Conservation (phyloP, 2,329 filamentous ascomycete species). For the Sphaerulina populicola region DNA sequence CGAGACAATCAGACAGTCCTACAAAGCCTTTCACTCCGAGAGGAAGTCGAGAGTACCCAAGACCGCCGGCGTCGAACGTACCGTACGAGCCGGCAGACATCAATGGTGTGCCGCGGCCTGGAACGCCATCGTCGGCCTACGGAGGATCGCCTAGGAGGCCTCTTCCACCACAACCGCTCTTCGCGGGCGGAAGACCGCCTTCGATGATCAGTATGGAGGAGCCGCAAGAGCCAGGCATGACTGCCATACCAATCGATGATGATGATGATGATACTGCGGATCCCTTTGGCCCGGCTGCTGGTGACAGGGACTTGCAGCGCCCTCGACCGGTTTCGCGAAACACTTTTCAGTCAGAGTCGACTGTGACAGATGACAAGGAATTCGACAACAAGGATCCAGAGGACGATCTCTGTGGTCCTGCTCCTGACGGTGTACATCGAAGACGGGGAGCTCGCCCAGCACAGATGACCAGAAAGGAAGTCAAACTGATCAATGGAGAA, state of each 20-base stretch:
- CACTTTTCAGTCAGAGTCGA: conserved; percentile 54
- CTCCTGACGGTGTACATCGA: conserved; percentile 77
- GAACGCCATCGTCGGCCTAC: conserved; percentile 82
- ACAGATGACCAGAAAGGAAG: conserved; percentile 87
- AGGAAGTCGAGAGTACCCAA: conserved; percentile 54
- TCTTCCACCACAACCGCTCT: conserved; percentile 79
- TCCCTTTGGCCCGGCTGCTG: conserved; percentile 59
- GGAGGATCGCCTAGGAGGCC: conserved; percentile 80
- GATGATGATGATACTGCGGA: conserved; percentile 40
- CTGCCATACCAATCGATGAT: conserved; percentile 59
- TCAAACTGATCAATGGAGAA: conserved; percentile 93
- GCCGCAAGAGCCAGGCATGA: conserved; percentile 47
- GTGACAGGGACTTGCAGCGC: conserved; percentile 46
- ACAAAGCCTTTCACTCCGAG: conserved; percentile 32
- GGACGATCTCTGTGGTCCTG: conserved; percentile 62
- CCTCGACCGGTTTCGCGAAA: conserved; percentile 55
- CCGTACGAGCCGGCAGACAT: conserved; percentile 81
- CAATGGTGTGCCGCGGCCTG: conserved; percentile 81
- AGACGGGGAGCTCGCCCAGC: conserved; percentile 77
- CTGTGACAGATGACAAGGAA: conserved; percentile 54
- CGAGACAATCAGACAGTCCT: conserved; percentile 49
- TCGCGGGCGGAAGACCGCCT: conserved; percentile 49
- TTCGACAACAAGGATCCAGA: conserved; percentile 51
- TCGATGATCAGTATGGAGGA: conserved; percentile 37
- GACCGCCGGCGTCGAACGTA: conserved; percentile 61